phyloP scores from a whole-genome alignment of 225 moss, liverwort and hornwort species.

The Pleurozium schreberi region DNA sequence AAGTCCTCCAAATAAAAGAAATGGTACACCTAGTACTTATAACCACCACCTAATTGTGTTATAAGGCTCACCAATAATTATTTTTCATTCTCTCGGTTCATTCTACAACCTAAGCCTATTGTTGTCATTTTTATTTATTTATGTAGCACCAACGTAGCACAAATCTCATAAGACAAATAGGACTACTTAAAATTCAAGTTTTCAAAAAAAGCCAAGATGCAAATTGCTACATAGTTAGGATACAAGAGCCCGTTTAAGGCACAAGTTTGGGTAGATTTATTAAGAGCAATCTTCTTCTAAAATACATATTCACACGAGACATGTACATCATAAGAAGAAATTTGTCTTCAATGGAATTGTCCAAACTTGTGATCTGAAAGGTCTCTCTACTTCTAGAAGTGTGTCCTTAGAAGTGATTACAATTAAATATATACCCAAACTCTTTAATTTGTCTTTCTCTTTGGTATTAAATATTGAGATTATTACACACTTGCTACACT shows the following conservation, averaged over 20 bases:
- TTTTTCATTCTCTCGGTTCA: too few relatives aligned
- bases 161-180: not conserved
- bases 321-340: not conserved
- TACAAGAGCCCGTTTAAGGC: not conserved
- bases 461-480: not conserved
- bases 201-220: not conserved
- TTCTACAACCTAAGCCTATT: not conserved
- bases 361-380: fast-evolving
- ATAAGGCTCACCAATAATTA: not conserved
- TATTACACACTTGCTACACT: not conserved
- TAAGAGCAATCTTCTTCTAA: not conserved
- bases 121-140: not conserved
- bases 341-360: too few relatives aligned
- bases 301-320: fast-evolving
- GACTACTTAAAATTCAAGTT: not conserved
- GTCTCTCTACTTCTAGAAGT: fast-evolving
- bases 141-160: not conserved
- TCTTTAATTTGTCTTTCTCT: fast-evolving
- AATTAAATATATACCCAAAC: not conserved
- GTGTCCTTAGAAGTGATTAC: not conserved
- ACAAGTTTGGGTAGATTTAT: fast-evolving
- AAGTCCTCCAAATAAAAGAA: not conserved
- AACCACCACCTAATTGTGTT: not conserved
- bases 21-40: not conserved
- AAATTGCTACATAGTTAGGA: fast-evolving